Evolutionary conservation across 2,329 filamentous ascomycete species (phyloP).

Genomic region (Fusarium sp.): DNA sequence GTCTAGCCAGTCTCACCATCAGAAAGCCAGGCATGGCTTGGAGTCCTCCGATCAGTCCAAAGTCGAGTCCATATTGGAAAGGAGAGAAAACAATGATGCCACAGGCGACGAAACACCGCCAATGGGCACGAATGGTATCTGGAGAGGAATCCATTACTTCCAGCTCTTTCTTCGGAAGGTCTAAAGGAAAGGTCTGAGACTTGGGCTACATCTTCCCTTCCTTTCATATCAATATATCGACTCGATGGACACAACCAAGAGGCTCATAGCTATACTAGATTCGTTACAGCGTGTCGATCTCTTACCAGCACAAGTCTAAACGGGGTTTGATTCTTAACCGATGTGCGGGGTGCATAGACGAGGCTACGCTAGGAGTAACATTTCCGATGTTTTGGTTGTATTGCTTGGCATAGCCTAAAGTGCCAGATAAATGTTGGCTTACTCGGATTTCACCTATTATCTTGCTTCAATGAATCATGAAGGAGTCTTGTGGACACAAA

Average conservation of each 20-base stretch:
- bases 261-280: not conserved
- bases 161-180: not conserved
- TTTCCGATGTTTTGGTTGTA: not conserved
- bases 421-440: too few relatives aligned
- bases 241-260: not conserved
- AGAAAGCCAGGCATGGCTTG: constrained; percentile 43
- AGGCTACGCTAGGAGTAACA: constrained; percentile 1
- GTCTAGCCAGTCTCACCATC: not conserved
- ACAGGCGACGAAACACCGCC: constrained; percentile 41
- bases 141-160: not conserved
- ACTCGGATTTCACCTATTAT: not conserved
- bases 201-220: not conserved
- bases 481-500: not conserved
- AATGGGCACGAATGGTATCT: constrained; percentile 39
- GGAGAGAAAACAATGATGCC: constrained; percentile 38
- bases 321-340: not conserved
- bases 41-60: constrained; percentile 38
- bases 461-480: not conserved
- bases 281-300: not conserved
- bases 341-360: constrained; percentile 21
- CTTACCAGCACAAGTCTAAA: not conserved
- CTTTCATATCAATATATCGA: constrained; percentile 5
- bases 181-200: not conserved
- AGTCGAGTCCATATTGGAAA: constrained; percentile 42
- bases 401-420: not conserved